Evolutionary conservation across 2,329 filamentous ascomycete genomes (phyloP).

Genomic region (Ophiocordyceps camponoti-leonardi): DNA sequence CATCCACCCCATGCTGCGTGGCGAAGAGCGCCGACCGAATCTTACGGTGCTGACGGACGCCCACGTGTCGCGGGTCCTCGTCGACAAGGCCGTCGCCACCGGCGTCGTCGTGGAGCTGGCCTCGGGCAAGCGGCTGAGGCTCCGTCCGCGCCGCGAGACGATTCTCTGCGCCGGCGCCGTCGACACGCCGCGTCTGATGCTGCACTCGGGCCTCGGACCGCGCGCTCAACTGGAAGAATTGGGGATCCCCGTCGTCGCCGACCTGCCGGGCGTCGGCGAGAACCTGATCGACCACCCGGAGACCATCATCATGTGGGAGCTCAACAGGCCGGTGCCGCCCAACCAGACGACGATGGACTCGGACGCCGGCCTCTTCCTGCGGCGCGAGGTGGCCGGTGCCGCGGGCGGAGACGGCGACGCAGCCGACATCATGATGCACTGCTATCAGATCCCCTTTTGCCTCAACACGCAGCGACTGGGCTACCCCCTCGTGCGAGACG

Average conservation of each 20-base stretch:
- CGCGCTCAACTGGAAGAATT: slow-evolving; percentile 33
- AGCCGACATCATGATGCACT: slow-evolving; percentile 89
- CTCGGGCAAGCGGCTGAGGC: slow-evolving; percentile 31
- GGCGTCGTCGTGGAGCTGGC: slow-evolving; percentile 51
- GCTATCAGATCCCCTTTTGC: slow-evolving; percentile 87
- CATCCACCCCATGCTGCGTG: slow-evolving; percentile 77
- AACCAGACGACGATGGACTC: slow-evolving; percentile 87
- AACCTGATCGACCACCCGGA: slow-evolving; percentile 45
- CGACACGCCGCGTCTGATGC: slow-evolving; percentile 55
- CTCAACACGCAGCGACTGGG: slow-evolving; percentile 72
- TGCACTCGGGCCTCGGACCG: slow-evolving; percentile 40
- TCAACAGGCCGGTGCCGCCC: slow-evolving; percentile 56
- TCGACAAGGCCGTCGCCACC: slow-evolving; percentile 51
- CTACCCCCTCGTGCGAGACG: slow-evolving; percentile 44
- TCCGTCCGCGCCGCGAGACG: slow-evolving; percentile 57
- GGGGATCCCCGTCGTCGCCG: slow-evolving; percentile 35
- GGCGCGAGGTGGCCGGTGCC: slow-evolving; percentile 56
- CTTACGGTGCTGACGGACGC: slow-evolving; percentile 74
- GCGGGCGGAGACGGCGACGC: slow-evolving; percentile 51
- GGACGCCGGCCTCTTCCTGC: slow-evolving; percentile 76
- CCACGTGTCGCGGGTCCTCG: slow-evolving; percentile 70
- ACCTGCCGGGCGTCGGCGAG: slow-evolving; percentile 42
- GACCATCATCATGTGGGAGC: slow-evolving; percentile 53
- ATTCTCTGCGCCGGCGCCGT: slow-evolving; percentile 67
- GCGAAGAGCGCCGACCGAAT: slow-evolving; percentile 68